Evolutionary conservation across 345 rosid species (phyloP), one percentile per base, ranked within the genome.

Genomic region (Gossypium raimondii): DNA sequence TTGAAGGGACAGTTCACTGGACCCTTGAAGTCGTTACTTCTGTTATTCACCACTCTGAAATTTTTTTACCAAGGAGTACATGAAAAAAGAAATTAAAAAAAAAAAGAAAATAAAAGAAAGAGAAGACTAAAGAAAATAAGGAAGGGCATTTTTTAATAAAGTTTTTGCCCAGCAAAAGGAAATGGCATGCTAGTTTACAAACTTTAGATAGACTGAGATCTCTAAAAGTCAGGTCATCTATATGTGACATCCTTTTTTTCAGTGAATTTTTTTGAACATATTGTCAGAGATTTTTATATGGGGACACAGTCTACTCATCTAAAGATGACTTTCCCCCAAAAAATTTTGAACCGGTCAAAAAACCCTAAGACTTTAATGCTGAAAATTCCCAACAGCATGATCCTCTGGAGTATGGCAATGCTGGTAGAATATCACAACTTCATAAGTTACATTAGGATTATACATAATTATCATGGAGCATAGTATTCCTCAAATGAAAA

Each of bases 141-240:
- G 52, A 66, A 44, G 12, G 9, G 9, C 67, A 38, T 17, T 20
- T 66, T 6, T 6, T 4, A 16, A 16, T 5, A 1, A 22, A 56
- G 12, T 56, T 25, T 59, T 24, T 43, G 27, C 20, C 25, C 52
- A 67, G 18, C 9, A 67, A 67, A 67, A 47, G 11, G 52, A 34
- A 12, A 67, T 22, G 55, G 34, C 34, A 47, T 7, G 53, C 38
- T 45, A 67, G 47, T 67, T 67, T 67, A 22, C 55, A 22, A 9
- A 65, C 52, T 43, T 67, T 45, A 22, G 18, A 45, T 18, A 67
- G 38, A 45, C 7, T 67, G 71, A 67, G 55, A 12, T 47, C 27
- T 67, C 71, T 45, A 45, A 45, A 66, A 11, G 25, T 66, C 51
- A 66, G 29, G 38, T 20, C 29, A 66, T 66, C 29, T 66, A 43